These are phyloP conservation scores for Exophiala lecanii-corni DNA, from an alignment of 2,329 filamentous ascomycete genomes.

Conservation along the genomic window DNA sequence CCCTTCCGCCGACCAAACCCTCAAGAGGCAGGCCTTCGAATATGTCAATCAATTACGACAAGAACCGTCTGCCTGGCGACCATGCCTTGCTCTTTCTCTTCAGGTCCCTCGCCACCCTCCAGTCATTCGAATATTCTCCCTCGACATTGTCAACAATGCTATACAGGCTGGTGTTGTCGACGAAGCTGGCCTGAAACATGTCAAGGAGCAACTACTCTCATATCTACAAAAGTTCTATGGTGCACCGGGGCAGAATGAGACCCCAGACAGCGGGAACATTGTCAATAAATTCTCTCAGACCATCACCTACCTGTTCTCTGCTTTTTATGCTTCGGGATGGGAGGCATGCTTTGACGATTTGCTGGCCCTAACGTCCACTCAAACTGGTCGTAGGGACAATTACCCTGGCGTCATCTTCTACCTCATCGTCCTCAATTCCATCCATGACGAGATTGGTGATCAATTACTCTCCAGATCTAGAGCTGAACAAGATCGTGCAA, in stretches of 20 bases:
- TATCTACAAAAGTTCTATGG: constrained; percentile 77
- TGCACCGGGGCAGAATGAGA: constrained; percentile 43
- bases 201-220: constrained; percentile 75
- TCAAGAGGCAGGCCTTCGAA: constrained; percentile 70
- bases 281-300: constrained; percentile 98
- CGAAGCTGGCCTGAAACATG: constrained; percentile 62
- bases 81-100: constrained; percentile 80
- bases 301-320: constrained; percentile 86
- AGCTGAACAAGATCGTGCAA: constrained; percentile 78
- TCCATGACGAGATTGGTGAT: constrained; percentile 97
- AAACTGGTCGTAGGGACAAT: constrained; percentile 63
- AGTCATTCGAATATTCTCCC: constrained; percentile 78
- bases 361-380: constrained; percentile 64
- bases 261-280: constrained; percentile 67
- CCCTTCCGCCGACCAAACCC: constrained; percentile 66
- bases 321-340: constrained; percentile 82
- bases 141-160: constrained; percentile 91
- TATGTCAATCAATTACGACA: constrained; percentile 66
- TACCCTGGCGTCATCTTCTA: constrained; percentile 75
- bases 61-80: constrained; percentile 83
- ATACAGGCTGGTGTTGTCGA: constrained; percentile 77
- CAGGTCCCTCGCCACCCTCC: constrained; percentile 71
- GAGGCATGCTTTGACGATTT: constrained; percentile 88
- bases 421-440: constrained; percentile 77
- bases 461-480: constrained; percentile 74